Base-by-base conservation (phyloP, 768 basidiomycete genomes). In the Hebeloma cylindrosporum region DNA sequence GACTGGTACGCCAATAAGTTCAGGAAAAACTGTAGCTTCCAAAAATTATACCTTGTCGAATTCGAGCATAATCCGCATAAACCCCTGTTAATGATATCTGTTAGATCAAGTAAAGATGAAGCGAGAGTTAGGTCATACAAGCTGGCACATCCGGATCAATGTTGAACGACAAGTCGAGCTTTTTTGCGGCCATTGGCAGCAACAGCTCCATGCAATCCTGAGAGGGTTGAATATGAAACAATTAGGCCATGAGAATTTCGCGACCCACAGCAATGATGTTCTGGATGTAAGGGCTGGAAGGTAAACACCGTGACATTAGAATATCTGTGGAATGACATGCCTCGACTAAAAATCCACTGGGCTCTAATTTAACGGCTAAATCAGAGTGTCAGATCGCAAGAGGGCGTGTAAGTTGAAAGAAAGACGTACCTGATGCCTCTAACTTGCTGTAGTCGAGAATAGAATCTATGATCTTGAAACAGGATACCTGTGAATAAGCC, bases 371-470 rank as follows among this genome's bases (percentile, higher is more conserved):
- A 16, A 87, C 70, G 16, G 85, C 84, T 84, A 50, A 3, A 27
- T 18, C 7, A 59, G 25, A 36, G 54, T 38, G 10, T 40, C 43
- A 25, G 13, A 5, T 26, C 20, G 23, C 14, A 13, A 23, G 39
- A 5, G 21, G 7, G 14, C 14, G 25, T 18, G 13, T n/a, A n/a
- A n/a, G 13, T 26, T 25, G 5, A 3, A 16, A 29, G 38, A 13
- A 23, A 5, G 28, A 48, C 59, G 37, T 54, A 79, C 83, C 82
- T 36, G 82, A 85, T 14, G 85, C 86, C 59, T 88, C 86, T 2
- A 87, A 66, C 59, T 88, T 88, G 63, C 83, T 85, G 63, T 87
- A 88, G 57, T 88, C 86, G 51, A 88, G 62, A 37, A 88, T 85
- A 2, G 82, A 84, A 60, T 87, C 83, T 53, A 88, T 88, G 59